Evolutionary conservation across 2,329 filamentous ascomycete species (phyloP).

Genomic region (Sclerotinia trifoliorum): DNA sequence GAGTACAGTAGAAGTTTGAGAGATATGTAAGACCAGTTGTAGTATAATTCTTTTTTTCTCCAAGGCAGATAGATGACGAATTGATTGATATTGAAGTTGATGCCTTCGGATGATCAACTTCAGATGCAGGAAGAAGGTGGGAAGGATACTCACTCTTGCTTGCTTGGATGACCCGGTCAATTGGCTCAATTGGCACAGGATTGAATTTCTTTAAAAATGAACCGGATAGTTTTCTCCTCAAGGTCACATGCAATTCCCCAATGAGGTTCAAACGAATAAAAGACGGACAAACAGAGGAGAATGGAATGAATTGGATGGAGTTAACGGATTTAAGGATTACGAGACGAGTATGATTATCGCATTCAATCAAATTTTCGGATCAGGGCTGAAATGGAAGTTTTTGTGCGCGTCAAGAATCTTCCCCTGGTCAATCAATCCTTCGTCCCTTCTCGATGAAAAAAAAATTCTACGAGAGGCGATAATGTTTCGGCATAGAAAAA

Average conservation of each 20-base stretch:
- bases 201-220: too few relatives aligned
- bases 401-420: neutral
- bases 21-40: neutral
- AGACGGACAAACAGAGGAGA: neutral
- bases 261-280: neutral
- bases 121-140: constrained; percentile 1
- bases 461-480: constrained; percentile 10
- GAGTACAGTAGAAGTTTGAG: neutral
- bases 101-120: constrained; percentile 23
- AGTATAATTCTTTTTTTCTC: neutral
- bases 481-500: constrained; percentile 22
- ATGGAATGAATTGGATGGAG: neutral
- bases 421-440: too few relatives aligned
- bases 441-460: neutral
- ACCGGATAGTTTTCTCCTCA: neutral
- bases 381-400: too few relatives aligned
- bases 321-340: too few relatives aligned
- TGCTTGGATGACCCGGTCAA: neutral
- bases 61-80: constrained; percentile 15
- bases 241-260: neutral
- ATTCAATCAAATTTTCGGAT: neutral
- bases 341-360: neutral
- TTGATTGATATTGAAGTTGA: constrained; percentile 12
- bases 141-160: neutral
- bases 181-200: too few relatives aligned